Evolutionary conservation across 2,329 filamentous ascomycete species (phyloP).

Genomic region (Dactylellina leptospora): DNA sequence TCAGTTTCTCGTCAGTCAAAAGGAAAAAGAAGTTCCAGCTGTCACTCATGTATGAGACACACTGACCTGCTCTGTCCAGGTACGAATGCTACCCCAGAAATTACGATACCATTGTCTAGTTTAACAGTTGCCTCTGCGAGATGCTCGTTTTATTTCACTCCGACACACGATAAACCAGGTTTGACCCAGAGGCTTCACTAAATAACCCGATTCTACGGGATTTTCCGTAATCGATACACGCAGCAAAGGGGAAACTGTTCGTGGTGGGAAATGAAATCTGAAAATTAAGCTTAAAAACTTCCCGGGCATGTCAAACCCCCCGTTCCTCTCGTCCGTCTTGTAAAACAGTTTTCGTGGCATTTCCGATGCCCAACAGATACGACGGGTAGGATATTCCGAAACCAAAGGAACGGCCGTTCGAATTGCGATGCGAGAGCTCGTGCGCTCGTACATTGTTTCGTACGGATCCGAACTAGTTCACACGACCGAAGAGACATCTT

Average conservation of each 20-base stretch:
- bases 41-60: constrained; percentile 35
- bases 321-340: neutral
- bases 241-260: neutral
- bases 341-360: neutral
- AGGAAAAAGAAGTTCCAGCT: constrained; percentile 11
- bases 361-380: neutral
- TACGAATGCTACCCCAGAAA: constrained; percentile 27
- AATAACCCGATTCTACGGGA: constrained; percentile 19
- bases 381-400: constrained; percentile 1
- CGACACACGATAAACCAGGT: neutral
- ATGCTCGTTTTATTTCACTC: neutral
- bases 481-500: neutral
- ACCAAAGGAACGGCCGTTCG: constrained; percentile 7
- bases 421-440: constrained; percentile 42
- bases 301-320: neutral
- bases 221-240: constrained; percentile 15
- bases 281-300: constrained; percentile 38
- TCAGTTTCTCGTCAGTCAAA: constrained; percentile 15
- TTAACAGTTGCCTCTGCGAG: constrained; percentile 13
- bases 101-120: neutral
- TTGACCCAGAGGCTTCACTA: neutral
- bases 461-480: constrained; percentile 27
- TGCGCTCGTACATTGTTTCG: constrained; percentile 38
- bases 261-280: constrained; percentile 4
- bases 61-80: constrained; percentile 21